These are phyloP conservation scores for Asclepias syriaca DNA, from an alignment of 257 asterid species.

Conservation along the genomic window DNA sequence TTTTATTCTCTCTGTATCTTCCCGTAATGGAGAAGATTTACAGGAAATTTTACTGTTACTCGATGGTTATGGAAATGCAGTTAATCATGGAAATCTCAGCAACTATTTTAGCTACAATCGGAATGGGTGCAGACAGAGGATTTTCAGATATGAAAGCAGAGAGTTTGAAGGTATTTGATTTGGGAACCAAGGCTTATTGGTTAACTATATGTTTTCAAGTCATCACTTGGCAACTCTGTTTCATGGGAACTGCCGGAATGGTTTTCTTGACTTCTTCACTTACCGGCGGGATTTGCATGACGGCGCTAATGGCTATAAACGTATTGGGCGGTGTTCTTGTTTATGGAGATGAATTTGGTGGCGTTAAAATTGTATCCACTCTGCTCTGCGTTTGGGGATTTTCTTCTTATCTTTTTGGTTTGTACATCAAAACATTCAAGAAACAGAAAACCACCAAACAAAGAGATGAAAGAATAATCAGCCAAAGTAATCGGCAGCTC, in stretches of 20 bases:
- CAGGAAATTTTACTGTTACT: slow-evolving; percentile 43
- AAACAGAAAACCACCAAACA: background rate
- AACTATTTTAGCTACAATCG: slow-evolving; percentile 44
- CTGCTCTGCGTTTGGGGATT: slow-evolving; percentile 67
- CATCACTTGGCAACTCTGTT: slow-evolving; percentile 59
- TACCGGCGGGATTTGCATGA: slow-evolving; percentile 69
- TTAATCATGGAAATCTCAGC: slow-evolving; percentile 56
- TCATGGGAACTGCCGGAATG: slow-evolving; percentile 80
- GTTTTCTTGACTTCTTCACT: slow-evolving; percentile 67
- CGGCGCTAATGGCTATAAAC: slow-evolving; percentile 55
- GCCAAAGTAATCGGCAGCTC: background rate
- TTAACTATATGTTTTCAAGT: slow-evolving; percentile 27
- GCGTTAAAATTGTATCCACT: slow-evolving; percentile 49
- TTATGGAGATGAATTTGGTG: slow-evolving; percentile 50
- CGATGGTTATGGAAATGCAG: slow-evolving; percentile 87
- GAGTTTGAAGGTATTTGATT: slow-evolving; percentile 34
- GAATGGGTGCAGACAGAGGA: slow-evolving; percentile 40
- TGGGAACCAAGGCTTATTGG: slow-evolving; percentile 51
- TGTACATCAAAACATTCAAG: slow-evolving; percentile 21
- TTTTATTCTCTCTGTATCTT: slow-evolving; percentile 54
- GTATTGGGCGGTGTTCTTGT: slow-evolving; percentile 57
- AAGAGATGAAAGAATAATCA: background rate
- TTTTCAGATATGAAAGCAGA: slow-evolving; percentile 38
- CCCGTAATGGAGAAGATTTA: slow-evolving; percentile 73
- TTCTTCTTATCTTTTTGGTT: slow-evolving; percentile 53